phyloP scores from a whole-genome alignment of 805 yeast genomes.

The Wickerhamomyces ciferrii region DNA sequence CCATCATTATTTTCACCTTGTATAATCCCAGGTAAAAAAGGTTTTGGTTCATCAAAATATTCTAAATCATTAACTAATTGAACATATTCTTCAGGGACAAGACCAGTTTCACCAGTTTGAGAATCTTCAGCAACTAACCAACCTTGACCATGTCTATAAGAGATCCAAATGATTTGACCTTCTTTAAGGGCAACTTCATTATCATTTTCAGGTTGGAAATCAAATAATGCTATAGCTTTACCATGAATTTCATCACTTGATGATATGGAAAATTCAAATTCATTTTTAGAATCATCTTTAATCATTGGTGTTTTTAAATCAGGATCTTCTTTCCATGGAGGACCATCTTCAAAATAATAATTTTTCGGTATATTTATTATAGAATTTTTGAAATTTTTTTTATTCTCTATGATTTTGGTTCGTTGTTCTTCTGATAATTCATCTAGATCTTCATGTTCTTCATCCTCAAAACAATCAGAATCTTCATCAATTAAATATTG shows the following conservation, averaged over 20 bases:
- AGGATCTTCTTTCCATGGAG: constrained; percentile 30
- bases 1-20: constrained; percentile 6
- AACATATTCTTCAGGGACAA: constrained; percentile 94
- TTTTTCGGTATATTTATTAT: constrained; percentile 23
- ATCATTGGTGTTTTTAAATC: constrained; percentile 23
- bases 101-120: constrained; percentile 72
- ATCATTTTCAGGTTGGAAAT: constrained; percentile 89
- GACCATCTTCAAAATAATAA: constrained; percentile 19
- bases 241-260: constrained; percentile 44
- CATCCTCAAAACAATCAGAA: constrained; percentile 18
- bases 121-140: constrained; percentile 93
- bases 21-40: constrained; percentile 36
- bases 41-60: constrained; percentile 36
- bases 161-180: constrained; percentile 81
- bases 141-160: constrained; percentile 94
- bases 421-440: constrained; percentile 17
- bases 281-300: constrained; percentile 11
- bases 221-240: constrained; percentile 81
- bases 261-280: constrained; percentile 27
- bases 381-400: constrained; percentile 20
- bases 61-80: constrained; percentile 30
- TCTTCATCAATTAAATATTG: constrained; percentile 18
- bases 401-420: constrained; percentile 8
- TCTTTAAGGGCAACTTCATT: constrained; percentile 76
- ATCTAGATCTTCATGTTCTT: constrained; percentile 9